phyloP scores from a whole-genome alignment of 2,329 filamentous ascomycete genomes.

The Calonectria crousiana region DNA sequence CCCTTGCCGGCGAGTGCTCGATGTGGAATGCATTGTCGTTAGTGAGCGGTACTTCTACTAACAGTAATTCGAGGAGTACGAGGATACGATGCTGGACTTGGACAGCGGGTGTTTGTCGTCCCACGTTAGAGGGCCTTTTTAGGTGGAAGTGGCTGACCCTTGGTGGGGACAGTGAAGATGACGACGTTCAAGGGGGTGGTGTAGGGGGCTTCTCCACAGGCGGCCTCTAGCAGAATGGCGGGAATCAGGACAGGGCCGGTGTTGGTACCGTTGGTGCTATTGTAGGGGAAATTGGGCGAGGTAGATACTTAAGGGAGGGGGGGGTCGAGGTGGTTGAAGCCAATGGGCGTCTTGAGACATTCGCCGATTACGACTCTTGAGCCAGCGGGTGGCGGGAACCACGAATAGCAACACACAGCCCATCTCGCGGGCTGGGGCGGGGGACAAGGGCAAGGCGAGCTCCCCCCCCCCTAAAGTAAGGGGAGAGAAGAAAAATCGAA shows the following conservation, averaged over 20 bases:
- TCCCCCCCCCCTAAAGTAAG: conserved; percentile 4
- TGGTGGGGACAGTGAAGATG: conserved; percentile 50
- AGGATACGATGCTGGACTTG: not conserved
- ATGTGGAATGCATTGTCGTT: not conserved
- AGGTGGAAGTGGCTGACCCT: conserved; percentile 58
- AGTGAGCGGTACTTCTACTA: not conserved
- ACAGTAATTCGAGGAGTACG: not conserved
- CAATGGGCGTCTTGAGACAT: not conserved
- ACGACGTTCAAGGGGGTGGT: conserved; percentile 39
- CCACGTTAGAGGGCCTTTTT: conserved; percentile 13
- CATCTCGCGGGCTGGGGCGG: conserved; percentile 9
- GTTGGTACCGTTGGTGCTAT: conserved; percentile 23
- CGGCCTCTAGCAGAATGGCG: not conserved
- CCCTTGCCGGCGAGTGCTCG: not conserved
- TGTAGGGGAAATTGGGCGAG: conserved; percentile 1
- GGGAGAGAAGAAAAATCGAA: conserved; percentile 6
- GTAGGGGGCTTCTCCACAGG: conserved; percentile 26
- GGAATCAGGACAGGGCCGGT: conserved; percentile 22
- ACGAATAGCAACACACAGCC: conserved; percentile 31
- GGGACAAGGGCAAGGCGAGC: not conserved
- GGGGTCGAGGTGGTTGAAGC: not conserved
- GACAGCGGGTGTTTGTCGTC: conserved; percentile 3
- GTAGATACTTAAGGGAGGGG: conserved; percentile 13
- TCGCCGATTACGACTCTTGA: conserved; percentile 25
- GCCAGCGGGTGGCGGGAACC: conserved; percentile 20